These are phyloP conservation scores for Endothia cerciana DNA, from an alignment of 2,329 filamentous ascomycete species.

Conservation along the genomic window DNA sequence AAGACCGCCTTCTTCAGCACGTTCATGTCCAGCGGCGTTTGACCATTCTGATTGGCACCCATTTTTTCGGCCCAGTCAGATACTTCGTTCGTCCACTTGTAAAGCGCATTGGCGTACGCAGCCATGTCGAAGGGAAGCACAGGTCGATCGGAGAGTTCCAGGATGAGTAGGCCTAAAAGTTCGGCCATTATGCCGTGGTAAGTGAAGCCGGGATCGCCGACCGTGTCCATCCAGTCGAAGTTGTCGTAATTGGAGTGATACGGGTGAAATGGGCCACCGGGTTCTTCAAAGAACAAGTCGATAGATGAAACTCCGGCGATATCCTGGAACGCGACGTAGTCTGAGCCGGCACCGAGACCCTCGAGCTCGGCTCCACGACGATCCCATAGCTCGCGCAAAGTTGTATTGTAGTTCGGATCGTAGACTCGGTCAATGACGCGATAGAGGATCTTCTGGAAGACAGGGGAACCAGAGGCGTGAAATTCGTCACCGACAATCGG, in stretches of 20 bases:
- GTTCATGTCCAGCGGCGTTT: conserved; percentile 53
- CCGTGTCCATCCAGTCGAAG: conserved; percentile 79
- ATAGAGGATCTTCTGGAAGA: conserved; percentile 73
- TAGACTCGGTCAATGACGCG: conserved; percentile 74
- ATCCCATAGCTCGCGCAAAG: conserved; percentile 79
- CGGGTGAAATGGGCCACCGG: conserved; percentile 56
- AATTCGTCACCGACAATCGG: conserved; percentile 79
- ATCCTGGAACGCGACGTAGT: conserved; percentile 89
- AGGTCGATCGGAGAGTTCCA: conserved; percentile 81
- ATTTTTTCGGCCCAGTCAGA: conserved; percentile 63
- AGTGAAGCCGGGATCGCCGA: conserved; percentile 79
- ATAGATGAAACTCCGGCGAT: conserved; percentile 87
- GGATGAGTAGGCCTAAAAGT: conserved; percentile 78
- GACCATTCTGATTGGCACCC: conserved; percentile 44
- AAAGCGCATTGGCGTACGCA: conserved; percentile 70
- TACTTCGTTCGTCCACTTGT: conserved; percentile 68
- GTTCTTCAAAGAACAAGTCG: conserved; percentile 72
- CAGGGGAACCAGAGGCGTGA: conserved; percentile 76
- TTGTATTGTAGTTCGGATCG: conserved; percentile 73
- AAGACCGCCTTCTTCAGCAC: conserved; percentile 66
- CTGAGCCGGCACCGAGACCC: conserved; percentile 73
- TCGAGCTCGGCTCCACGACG: conserved; percentile 62
- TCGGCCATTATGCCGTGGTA: conserved; percentile 83
- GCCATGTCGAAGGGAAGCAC: conserved; percentile 81
- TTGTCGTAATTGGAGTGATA: conserved; percentile 88